Percentiles rank a stretch among this genome's conserved stretches.
phyloP scores from a whole-genome alignment of 495 filamentous ascomycete species.

The Penicillium bovifimosum region DNA sequence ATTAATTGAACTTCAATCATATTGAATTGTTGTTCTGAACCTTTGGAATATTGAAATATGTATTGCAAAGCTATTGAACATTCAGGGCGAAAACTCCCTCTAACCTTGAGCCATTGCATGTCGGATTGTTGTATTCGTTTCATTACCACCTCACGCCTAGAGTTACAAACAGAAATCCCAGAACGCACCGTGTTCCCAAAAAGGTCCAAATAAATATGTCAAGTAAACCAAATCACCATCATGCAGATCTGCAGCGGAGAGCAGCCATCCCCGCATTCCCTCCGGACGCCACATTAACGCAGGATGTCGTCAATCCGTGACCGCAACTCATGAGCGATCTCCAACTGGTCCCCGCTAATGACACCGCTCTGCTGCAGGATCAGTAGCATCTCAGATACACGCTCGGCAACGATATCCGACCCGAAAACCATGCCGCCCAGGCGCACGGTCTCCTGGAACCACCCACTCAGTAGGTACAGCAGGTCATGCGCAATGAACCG shows the following conservation, averaged over 20 bases:
- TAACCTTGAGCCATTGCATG: background rate
- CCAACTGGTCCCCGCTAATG: constrained; percentile 26
- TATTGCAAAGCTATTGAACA: background rate
- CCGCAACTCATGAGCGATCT: constrained; percentile 35
- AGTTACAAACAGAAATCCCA: constrained; percentile 8
- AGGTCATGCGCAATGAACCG: constrained; percentile 58
- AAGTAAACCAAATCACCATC: background rate
- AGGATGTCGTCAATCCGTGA: constrained; percentile 41
- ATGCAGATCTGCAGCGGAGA: background rate
- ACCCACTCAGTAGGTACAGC: constrained; percentile 53
- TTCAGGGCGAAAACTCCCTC: background rate
- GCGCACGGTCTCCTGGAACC: constrained; percentile 57
- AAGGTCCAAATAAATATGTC: background rate
- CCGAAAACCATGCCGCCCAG: constrained; percentile 49
- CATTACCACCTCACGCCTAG: constrained; percentile 12
- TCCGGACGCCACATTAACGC: constrained; percentile 22
- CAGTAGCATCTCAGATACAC: constrained; percentile 42
- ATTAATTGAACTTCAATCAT: background rate
- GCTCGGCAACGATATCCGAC: constrained; percentile 44
- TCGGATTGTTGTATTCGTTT: constrained; percentile 5
- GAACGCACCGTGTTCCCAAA: background rate
- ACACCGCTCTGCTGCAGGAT: constrained; percentile 38
- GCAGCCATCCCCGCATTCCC: background rate
- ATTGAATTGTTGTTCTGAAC: background rate
- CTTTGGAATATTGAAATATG: background rate